Percentiles rank a stretch among this genome's conserved stretches.
Conservation (phyloP, 2,329 filamentous ascomycete genomes). For the Camillea tinctor region DNA sequence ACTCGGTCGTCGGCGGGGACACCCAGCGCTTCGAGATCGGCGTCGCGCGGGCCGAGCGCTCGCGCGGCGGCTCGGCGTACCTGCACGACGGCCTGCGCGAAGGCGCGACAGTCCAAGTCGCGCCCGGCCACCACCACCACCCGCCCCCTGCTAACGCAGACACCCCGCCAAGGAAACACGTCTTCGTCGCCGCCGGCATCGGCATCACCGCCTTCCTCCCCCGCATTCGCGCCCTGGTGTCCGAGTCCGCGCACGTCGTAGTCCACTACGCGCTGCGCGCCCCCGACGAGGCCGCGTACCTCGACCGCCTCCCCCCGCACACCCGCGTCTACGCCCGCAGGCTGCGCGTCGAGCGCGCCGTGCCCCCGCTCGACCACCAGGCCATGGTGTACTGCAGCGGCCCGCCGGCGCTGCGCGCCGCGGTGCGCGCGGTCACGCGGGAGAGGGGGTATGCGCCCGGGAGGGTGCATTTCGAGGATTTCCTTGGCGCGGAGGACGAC, state of each 20-base stretch:
- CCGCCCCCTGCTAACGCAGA: too few species aligned
- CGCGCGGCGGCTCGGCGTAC: conserved; percentile 59
- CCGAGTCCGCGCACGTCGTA: conserved; percentile 20
- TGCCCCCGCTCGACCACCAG: conserved; percentile 25
- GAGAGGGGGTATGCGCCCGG: conserved; percentile 26
- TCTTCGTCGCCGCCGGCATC: conserved; percentile 33
- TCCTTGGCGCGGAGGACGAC: conserved; percentile 26
- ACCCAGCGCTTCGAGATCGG: conserved; percentile 54
- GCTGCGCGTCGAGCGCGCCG: conserved; percentile 38
- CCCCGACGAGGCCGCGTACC: conserved; percentile 27
- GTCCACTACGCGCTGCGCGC: conserved; percentile 33
- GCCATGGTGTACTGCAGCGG: conserved; percentile 35
- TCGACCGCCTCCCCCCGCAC: conserved; percentile 23
- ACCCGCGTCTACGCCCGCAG: conserved; percentile 28
- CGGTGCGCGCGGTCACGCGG: conserved; percentile 17
- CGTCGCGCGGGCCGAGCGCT: conserved; percentile 54
- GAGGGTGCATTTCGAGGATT: conserved; percentile 30
- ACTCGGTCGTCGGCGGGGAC: conserved; percentile 57
- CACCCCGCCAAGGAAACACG: conserved; percentile 19
- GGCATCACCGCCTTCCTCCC: conserved; percentile 31
- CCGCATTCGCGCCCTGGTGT: conserved; percentile 21
- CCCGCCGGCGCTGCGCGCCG: conserved; percentile 24
- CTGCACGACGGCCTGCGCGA: conserved; percentile 51
- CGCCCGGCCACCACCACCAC: conserved; percentile 4
- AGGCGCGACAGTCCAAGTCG: conserved; percentile 23